These are phyloP conservation scores for Colletotrichum gloeosporioides DNA, from an alignment of 2,329 filamentous ascomycete species.

Conservation along the genomic window DNA sequence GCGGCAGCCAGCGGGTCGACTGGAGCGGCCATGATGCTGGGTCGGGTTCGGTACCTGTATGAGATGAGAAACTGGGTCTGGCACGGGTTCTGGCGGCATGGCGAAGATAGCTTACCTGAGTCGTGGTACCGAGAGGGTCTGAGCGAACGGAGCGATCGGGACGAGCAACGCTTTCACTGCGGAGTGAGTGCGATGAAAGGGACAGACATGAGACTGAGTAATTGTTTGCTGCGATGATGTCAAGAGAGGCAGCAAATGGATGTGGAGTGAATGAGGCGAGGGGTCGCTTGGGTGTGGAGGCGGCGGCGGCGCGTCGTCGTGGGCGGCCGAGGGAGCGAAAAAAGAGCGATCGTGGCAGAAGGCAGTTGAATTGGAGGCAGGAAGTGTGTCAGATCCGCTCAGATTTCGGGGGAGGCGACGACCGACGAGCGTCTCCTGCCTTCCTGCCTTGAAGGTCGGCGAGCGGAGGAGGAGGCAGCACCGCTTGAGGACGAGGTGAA, in stretches of 20 bases:
- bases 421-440: neutral
- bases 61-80: neutral
- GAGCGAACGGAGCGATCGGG: neutral
- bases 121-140: neutral
- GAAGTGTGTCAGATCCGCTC: conserved; percentile 2
- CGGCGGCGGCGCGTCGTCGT: neutral
- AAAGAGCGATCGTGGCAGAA: neutral
- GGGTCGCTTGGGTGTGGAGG: neutral
- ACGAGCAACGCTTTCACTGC: neutral
- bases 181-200: neutral
- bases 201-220: neutral
- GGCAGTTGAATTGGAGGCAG: neutral
- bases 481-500: neutral
- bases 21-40: conserved; percentile 7
- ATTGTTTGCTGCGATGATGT: neutral
- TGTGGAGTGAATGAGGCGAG: neutral
- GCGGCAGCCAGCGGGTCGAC: conserved; percentile 8
- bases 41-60: neutral
- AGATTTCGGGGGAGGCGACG: neutral
- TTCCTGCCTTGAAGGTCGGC: neutral
- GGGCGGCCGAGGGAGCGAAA: neutral
- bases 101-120: neutral
- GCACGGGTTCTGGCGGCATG: neutral
- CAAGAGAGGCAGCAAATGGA: neutral
- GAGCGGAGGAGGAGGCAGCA: neutral